Percentiles rank a stretch among this genome's conserved stretches.
phyloP scores from a whole-genome alignment of 192 early-diverging fungal genomes.

The Chytriomyces confervae region DNA sequence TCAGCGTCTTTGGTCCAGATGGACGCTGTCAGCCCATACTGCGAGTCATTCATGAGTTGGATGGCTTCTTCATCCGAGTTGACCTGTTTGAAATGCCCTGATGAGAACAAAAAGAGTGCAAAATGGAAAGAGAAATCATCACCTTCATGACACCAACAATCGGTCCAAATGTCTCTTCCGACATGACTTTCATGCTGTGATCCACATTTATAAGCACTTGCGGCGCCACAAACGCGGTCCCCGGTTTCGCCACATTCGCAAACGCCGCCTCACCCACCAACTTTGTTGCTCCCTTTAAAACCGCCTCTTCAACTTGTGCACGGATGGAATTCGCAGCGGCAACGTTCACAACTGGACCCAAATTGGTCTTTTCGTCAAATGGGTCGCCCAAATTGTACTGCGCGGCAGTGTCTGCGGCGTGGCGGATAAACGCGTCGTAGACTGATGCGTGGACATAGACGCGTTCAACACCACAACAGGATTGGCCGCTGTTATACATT shows the following conservation, averaged over 20 bases:
- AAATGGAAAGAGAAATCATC: background rate
- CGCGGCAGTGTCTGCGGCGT: constrained; percentile 59
- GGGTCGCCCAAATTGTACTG: constrained; percentile 76
- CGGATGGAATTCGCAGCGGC: constrained; percentile 74
- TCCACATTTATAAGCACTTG: constrained; percentile 76
- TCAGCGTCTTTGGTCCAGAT: constrained; percentile 76
- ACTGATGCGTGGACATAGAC: constrained; percentile 77
- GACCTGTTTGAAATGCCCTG: constrained; percentile 22
- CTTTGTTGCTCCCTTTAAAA: constrained; percentile 68
- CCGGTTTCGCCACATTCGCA: constrained; percentile 64
- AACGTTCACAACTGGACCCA: constrained; percentile 77
- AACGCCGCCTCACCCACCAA: constrained; percentile 60
- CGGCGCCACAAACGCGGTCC: constrained; percentile 75
- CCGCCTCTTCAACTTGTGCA: constrained; percentile 71
- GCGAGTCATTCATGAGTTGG: constrained; percentile 78
- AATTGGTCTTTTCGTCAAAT: constrained; percentile 59
- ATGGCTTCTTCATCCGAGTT: constrained; percentile 77
- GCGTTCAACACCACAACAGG: constrained; percentile 80
- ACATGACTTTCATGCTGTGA: constrained; percentile 78
- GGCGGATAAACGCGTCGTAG: constrained; percentile 73
- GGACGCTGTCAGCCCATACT: constrained; percentile 79
- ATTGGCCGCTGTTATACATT: constrained; percentile 83
- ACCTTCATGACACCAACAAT: constrained; percentile 80
- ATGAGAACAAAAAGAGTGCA: background rate
- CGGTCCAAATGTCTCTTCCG: constrained; percentile 85